Evolutionary conservation across 2,329 filamentous ascomycete species (phyloP), one percentile per base, ranked within the genome.

Genomic region (Coccinonectria pachysandricola): DNA sequence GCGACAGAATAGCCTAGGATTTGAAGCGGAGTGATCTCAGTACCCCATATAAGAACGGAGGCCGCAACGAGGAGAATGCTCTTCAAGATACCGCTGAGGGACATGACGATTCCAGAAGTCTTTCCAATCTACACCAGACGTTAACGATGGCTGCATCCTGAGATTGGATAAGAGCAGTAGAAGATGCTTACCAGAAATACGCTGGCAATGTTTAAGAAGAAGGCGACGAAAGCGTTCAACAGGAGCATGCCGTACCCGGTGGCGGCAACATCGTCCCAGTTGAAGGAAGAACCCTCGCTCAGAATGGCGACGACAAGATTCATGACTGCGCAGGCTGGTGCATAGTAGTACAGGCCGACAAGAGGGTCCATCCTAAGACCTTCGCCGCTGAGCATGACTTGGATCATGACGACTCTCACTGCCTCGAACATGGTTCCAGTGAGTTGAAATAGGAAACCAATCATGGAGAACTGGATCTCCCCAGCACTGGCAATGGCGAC

Each of bases 271-370:
- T 87, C 75, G 21, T 59, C 68, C 57, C 76, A 65, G 23, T 71
- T 65, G 57, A 92, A 73, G 19, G 50, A 62, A 18, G 71, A 71
- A 3, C 79, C 52, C 56, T 92, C 83, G n/a, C 73, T 62, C 40
- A 80, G 62, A 31, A 83, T 52, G 35, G 79, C 74, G 17, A 84
- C 73, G 19, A 79, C 42, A 30, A 79, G 62, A 59, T 92, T 92
- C 75, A 86, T 85, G 44, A 78, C 56, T 24, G 82, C 80, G 56
- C 84, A 92, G 24, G 85, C 76, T 5, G 84, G 84, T 1, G 84
- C 85, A 50, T 84, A 92, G 64, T 92, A 92, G 67, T 92, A 92
- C 12, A 92, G 69, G 16, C 81, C 84, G 35, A 91, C 83, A 18
- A 93, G 68, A 18, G 84, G 83, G 48, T 91, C 82, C 84, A 92